Evolutionary conservation across 768 basidiomycete species (phyloP).

Genomic region (Clitopilus passeckerianus): DNA sequence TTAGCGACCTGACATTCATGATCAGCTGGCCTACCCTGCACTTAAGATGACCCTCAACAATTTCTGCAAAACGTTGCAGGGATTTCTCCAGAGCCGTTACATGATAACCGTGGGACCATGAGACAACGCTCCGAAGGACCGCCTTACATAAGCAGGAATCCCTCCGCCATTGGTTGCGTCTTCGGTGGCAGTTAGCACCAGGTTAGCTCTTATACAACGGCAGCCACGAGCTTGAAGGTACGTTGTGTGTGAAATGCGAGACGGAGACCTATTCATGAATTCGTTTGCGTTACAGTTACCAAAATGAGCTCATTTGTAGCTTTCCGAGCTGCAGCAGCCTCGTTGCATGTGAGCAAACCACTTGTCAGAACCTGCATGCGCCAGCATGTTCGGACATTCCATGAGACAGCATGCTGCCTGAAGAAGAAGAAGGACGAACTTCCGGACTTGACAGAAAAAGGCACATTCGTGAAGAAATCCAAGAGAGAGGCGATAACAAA

Average conservation of each 20-base stretch:
- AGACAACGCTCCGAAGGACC: neutral
- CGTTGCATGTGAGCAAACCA: constrained; percentile 9
- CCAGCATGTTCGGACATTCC: constrained; percentile 2
- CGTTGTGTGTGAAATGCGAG: neutral
- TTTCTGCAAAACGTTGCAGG: too few relatives aligned
- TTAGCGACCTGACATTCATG: neutral
- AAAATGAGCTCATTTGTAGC: constrained; percentile 25
- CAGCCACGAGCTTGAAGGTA: neutral
- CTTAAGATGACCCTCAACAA: too few relatives aligned
- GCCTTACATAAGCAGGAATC: neutral
- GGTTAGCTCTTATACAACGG: neutral
- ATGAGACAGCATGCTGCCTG: neutral
- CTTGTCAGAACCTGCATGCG: constrained; percentile 1
- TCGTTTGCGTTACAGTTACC: neutral
- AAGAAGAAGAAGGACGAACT: neutral
- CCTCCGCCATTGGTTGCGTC: neutral
- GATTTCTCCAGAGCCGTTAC: neutral
- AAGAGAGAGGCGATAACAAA: neutral
- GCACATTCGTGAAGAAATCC: neutral
- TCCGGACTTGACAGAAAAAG: neutral
- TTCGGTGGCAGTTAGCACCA: neutral
- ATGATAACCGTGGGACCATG: neutral
- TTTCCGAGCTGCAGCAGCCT: constrained; percentile 21
- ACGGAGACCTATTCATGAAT: neutral
- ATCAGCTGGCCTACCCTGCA: neutral